Conservation (phyloP, 2,329 filamentous ascomycete species). For the Pestalotiopsis sp. region DNA sequence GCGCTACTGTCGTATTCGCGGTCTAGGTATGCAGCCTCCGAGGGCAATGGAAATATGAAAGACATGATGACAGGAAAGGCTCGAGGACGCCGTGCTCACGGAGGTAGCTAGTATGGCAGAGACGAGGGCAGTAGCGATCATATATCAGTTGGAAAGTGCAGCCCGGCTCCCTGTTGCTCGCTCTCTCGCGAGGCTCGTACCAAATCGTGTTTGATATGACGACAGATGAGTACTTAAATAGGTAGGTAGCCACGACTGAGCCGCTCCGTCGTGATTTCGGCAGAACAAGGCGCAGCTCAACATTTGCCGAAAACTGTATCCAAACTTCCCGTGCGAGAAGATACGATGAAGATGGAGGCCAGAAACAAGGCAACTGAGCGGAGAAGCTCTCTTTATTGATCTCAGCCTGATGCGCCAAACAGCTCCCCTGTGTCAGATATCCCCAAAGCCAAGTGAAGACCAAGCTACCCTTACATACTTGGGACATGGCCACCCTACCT, state of each 20-base stretch:
- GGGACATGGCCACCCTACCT: too few relatives aligned
- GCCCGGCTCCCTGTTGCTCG: neutral
- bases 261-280: too few relatives aligned
- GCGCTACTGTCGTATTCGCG: slow-evolving; percentile 10
- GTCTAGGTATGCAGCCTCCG: slow-evolving; percentile 22
- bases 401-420: too few relatives aligned
- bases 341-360: too few relatives aligned
- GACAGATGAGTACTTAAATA: too few relatives aligned
- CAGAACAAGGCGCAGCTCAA: neutral
- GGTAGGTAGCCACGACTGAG: neutral
- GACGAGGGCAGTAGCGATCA: neutral
- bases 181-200: neutral
- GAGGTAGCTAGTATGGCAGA: neutral
- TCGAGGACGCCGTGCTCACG: neutral
- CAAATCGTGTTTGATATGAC: neutral
- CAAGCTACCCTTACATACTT: too few relatives aligned
- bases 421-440: too few relatives aligned
- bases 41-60: slow-evolving; percentile 13
- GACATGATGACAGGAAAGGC: slow-evolving; percentile 2
- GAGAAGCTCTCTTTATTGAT: too few relatives aligned
- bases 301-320: too few relatives aligned
- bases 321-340: too few relatives aligned
- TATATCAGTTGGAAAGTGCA: neutral
- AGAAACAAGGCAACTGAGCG: too few relatives aligned
- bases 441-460: too few relatives aligned